Evolutionary conservation across 768 basidiomycete genomes (phyloP), one percentile per base, ranked within the genome.

Genomic region (Boletus fagicola): DNA sequence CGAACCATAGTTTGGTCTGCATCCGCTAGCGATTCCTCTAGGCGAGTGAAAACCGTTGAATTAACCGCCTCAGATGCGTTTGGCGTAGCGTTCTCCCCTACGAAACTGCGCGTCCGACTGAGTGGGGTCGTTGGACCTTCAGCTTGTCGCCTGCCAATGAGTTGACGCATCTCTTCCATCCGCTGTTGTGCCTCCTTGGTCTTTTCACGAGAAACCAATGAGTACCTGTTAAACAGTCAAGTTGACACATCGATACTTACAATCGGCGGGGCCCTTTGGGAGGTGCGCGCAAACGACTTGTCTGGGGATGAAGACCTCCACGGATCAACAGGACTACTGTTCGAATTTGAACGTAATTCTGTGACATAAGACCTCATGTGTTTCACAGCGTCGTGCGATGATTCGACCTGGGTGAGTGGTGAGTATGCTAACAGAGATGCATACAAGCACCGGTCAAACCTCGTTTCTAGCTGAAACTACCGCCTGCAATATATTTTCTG

Each of bases 151-250:
- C 77, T 81, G 38, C 76, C 74, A 56, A 94, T 91, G 54, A 91
- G 75, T 61, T 82, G 82, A 40, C 85, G 81, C 90, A 94, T 90
- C 69, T 94, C 92, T 63, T 90, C 84, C 77, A 92, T 79, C 24
- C 92, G 84, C 36, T 86, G 85, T 62, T 85, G 85, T 36, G 90
- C 90, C 53, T 85, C 90, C 65, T 74, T 85, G 13, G 82, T 88
- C 91, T 93, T 62, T 92, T 48, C 51, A 44, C 11, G 26, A 30
- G 33, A 46, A 52, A 36, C 30, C 18, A 33, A 49, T 62, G 39
- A 66, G 45, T 33, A 59, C 38, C 43, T 20, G 44, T 48, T 12
- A 22, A 46, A 58, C n/a, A 38, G 40, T 42, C 55, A 51, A 48
- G 49, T 53, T 20, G 44, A 39, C 43, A 50, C 31, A 48, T 43